These are phyloP conservation scores for Hyphopichia wangnamkhiaoensis DNA, from an alignment of 1,139 yeast species.

Conservation along the genomic window DNA sequence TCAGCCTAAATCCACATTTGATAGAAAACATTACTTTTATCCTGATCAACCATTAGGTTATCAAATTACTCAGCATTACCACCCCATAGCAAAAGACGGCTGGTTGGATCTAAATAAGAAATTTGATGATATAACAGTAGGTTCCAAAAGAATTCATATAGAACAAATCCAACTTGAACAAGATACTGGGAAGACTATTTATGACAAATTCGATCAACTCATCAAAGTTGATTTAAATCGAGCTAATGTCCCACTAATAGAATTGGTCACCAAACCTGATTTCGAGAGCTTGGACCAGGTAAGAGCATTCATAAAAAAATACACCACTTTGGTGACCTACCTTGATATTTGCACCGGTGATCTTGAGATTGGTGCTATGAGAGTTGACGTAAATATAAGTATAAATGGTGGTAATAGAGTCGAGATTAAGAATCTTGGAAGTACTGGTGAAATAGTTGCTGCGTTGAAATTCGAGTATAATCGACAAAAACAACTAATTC, in stretches of 20 bases:
- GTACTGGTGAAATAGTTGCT: slow-evolving; percentile 74
- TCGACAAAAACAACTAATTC: slow-evolving; percentile 57
- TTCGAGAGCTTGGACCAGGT: slow-evolving; percentile 69
- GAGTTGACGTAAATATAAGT: slow-evolving; percentile 92
- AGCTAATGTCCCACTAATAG: slow-evolving; percentile 83
- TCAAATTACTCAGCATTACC: slow-evolving; percentile 88
- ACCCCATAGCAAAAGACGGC: slow-evolving; percentile 79
- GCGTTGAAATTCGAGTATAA: slow-evolving; percentile 77
- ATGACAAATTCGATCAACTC: slow-evolving; percentile 43
- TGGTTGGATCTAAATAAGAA: slow-evolving; percentile 44
- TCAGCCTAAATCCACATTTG: slow-evolving; percentile 65
- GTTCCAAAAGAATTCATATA: slow-evolving; percentile 48
- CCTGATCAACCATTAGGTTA: slow-evolving; percentile 97
- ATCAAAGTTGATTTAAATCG: slow-evolving; percentile 77
- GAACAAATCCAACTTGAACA: slow-evolving; percentile 88
- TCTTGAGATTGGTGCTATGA: slow-evolving; percentile 89
- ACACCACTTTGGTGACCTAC: slow-evolving; percentile 68
- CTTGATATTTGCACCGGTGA: slow-evolving; percentile 84
- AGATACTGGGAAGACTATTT: slow-evolving; percentile 85
- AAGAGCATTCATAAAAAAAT: slow-evolving; percentile 75
- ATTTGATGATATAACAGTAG: slow-evolving; percentile 53
- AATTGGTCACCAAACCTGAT: slow-evolving; percentile 90
- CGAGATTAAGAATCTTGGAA: slow-evolving; percentile 86
- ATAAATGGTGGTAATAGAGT: slow-evolving; percentile 72
- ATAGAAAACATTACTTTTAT: slow-evolving; percentile 92